Evolutionary conservation across 208 protist genomes (phyloP).

Genomic region (Leishmania arabica): DNA sequence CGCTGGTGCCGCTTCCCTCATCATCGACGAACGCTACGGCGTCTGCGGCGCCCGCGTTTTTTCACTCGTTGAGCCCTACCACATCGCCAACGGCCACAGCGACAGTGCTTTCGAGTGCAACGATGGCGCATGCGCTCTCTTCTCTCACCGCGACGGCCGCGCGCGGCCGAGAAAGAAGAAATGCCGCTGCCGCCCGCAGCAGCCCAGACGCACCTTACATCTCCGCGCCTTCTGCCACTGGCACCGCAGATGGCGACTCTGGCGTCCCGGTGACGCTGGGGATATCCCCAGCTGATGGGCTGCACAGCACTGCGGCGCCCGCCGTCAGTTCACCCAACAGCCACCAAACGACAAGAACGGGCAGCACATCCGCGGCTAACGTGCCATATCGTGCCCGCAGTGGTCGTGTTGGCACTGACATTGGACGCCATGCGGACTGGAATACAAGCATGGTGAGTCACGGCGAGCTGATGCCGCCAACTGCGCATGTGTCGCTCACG

Average conservation of each 20-base stretch:
- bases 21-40: neutral
- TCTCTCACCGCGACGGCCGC: neutral
- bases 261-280: neutral
- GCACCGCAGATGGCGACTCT: neutral
- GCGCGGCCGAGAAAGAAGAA: neutral
- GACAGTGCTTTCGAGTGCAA: slow-evolving; percentile 1
- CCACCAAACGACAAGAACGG: neutral
- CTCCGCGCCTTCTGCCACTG: neutral
- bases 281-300: neutral
- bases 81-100: neutral
- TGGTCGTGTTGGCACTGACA: slow-evolving; percentile 9
- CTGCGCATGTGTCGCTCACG: neutral
- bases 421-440: slow-evolving; percentile 32
- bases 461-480: slow-evolving; percentile 10
- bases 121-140: neutral
- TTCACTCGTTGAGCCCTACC: slow-evolving; percentile 8
- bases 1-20: neutral
- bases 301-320: neutral
- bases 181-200: neutral
- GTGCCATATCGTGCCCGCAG: neutral
- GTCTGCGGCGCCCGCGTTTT: neutral
- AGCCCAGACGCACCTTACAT: neutral
- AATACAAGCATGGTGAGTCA: slow-evolving; percentile 35
- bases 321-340: neutral
- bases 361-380: neutral